These are phyloP conservation scores for Colletotrichum australisinense DNA, from an alignment of 2,329 filamentous ascomycete genomes.

Conservation along the genomic window DNA sequence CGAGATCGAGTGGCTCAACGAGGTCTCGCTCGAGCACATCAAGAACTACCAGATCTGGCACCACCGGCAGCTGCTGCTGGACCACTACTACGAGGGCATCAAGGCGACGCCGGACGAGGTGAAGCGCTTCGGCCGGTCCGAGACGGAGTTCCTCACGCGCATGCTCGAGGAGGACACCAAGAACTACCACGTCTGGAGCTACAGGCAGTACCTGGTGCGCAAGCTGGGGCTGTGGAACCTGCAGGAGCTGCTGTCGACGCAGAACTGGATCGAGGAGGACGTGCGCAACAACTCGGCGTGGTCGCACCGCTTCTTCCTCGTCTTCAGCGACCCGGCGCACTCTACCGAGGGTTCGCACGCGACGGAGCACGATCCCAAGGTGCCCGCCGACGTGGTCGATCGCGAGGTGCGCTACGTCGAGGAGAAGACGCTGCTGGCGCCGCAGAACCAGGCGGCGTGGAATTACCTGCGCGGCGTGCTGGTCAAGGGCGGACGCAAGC, in stretches of 20 bases:
- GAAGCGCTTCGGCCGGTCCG: conserved; percentile 70
- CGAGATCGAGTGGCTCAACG: conserved; percentile 89
- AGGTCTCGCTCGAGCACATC: conserved; percentile 82
- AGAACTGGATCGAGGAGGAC: conserved; percentile 80
- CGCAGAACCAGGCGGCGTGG: conserved; percentile 96
- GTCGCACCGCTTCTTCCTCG: conserved; percentile 96
- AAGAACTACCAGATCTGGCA: conserved; percentile 99
- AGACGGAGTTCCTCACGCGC: conserved; percentile 78
- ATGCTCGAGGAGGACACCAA: conserved; percentile 92
- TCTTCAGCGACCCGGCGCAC: conserved; percentile 73
- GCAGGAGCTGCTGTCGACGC: conserved; percentile 77
- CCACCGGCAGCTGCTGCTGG: conserved; percentile 74
- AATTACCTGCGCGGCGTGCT: conserved; percentile 87
- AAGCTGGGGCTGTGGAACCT: conserved; percentile 78
- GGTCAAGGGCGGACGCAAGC: conserved; percentile 69
- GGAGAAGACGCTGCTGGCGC: conserved; percentile 79
- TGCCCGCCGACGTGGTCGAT: conserved; percentile 74
- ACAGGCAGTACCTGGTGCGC: conserved; percentile 78
- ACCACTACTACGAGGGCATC: conserved; percentile 69
- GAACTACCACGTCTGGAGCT: conserved; percentile 99
- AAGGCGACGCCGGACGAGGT: conserved; percentile 62
- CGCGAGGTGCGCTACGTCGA: conserved; percentile 82
- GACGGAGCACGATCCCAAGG: conserved; percentile 63
- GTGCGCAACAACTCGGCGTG: conserved; percentile 97
- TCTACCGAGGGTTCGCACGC: conserved; percentile 60